Percentiles rank a stretch among this genome's conserved stretches.
Evolutionary conservation across 306 rosid genomes (phyloP).

Genomic region (Citrullus amarus): DNA sequence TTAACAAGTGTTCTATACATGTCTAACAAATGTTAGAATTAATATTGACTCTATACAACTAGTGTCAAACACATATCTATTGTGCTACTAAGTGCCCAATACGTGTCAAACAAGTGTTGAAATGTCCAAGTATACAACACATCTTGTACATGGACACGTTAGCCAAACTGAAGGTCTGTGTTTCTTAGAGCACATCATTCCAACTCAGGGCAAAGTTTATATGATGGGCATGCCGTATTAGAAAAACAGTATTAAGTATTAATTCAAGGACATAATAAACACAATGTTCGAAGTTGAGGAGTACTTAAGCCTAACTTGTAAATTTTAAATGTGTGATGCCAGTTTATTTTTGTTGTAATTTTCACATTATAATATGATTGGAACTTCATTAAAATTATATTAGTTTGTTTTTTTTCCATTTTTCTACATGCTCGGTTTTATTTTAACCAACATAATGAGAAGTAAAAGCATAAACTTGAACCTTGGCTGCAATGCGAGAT

Average conservation of each 20-base stretch:
- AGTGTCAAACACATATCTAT: no score
- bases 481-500: background rate
- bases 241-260: background rate
- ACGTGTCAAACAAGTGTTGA: no score
- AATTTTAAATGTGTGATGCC: background rate
- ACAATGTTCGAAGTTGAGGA: background rate
- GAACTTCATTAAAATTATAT: background rate
- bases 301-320: background rate
- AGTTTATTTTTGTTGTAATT: background rate
- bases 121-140: no score
- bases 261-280: background rate
- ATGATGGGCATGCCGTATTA: background rate
- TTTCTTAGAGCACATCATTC: background rate
- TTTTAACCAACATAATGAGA: background rate
- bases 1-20: no score
- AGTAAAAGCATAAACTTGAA: background rate
- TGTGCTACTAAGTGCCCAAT: no score
- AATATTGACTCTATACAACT: no score
- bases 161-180: no score
- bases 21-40: no score
- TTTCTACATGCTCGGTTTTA: background rate
- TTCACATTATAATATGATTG: background rate
- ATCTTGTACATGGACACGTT: no score
- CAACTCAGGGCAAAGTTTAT: background rate
- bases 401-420: background rate